Conservation (phyloP, 2,329 filamentous ascomycete species). For the Arthrobotrys megalospora region DNA sequence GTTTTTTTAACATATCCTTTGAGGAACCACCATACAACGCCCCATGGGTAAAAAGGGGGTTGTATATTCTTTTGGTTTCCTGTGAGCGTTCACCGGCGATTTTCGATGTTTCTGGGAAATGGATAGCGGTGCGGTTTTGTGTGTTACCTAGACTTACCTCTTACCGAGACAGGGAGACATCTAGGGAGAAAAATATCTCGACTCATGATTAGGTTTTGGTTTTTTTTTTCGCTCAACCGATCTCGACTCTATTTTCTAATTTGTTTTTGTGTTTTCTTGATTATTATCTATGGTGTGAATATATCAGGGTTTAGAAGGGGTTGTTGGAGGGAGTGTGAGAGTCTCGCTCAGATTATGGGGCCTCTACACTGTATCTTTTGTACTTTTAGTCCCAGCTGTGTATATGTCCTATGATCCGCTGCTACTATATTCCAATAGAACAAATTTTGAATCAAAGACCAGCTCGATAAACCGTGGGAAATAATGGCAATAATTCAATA, state of each 20-base stretch:
- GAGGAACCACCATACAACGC: not conserved
- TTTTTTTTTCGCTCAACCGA: not conserved
- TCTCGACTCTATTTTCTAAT: conserved; percentile 12
- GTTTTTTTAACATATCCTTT: conserved; percentile 1
- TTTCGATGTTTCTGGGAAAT: conserved; percentile 18
- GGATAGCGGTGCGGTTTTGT: not conserved
- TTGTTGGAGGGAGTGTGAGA: not conserved
- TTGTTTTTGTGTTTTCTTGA: not conserved
- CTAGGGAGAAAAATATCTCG: conserved; percentile 7
- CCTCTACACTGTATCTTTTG: not conserved
- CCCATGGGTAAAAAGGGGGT: not conserved
- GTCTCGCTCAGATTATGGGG: not conserved
- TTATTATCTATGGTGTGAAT: conserved; percentile 1
- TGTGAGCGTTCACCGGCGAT: conserved; percentile 17
- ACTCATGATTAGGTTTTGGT: conserved; percentile 4
- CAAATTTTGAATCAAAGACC: too few relatives aligned
- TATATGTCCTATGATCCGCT: not conserved
- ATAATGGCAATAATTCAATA: not conserved
- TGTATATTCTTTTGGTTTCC: conserved; percentile 18
- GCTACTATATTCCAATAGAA: not conserved
- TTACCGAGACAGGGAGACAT: not conserved
- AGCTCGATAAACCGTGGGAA: too few relatives aligned
- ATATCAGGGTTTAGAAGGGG: not conserved
- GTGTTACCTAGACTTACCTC: conserved; percentile 4
- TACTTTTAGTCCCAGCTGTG: conserved; percentile 5